Base-by-base conservation (phyloP, 2,329 filamentous ascomycete species). In the Trichoderma sp. region DNA sequence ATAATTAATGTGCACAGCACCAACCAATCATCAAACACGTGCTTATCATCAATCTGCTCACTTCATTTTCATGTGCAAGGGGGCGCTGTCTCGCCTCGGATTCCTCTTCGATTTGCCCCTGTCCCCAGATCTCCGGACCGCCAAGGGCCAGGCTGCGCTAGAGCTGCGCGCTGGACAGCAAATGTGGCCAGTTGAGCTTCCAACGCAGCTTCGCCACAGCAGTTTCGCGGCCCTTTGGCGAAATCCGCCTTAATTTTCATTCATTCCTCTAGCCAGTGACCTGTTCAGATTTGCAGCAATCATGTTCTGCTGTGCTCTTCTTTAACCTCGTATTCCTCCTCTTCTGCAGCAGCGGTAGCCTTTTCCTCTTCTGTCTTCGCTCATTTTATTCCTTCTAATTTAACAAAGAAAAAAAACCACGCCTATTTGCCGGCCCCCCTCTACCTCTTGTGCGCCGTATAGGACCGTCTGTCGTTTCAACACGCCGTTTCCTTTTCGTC, bases 141-240 rank as follows among this genome's bases (percentile, higher is more conserved):
- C 43, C 65, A 35, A 68, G 53, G 35, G 31, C 53, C 40, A n/a
- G 40, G 40, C 40, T 67, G 63, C 63, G 63, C 63, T 67, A 67
- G 43, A 52, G 40, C 29, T 24, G 55, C 55, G 55, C 63, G 55
- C 63, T 67, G 63, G 58, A 67, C 63, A 58, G 58, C 55, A 67
- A 35, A 68, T 68, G 57, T 68, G 65, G 65, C 65, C 65, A 68
- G 65, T 68, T 61, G 49, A 68, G 57, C 57, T 49, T 61, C 56
- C 65, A 40, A 52, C 56, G 29, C 35, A 55, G 55, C 68, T 74
- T 70, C 72, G 73, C 73, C 73, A 73, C 73, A 58, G 62, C 69
- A 56, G 55, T 70, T 67, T 74, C 72, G 73, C 71, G 73, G 72
- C 72, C 73, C 43, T 24, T 66, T 65, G 61, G 47, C 60, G 31